Conservation (phyloP, 805 yeast genomes). For the Tetrapisispora taiwanensis region DNA sequence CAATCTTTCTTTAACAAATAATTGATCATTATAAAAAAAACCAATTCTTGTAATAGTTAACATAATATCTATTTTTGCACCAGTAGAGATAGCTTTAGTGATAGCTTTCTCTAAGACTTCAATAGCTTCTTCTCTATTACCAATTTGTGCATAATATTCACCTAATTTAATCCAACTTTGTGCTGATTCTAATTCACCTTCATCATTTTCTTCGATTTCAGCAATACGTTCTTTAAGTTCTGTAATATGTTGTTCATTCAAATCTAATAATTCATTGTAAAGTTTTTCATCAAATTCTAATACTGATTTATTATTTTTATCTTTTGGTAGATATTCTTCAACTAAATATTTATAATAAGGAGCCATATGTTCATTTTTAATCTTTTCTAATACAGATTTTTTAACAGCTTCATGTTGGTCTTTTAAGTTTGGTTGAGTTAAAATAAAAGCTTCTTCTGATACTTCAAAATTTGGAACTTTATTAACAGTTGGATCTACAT, state of each 20-base stretch:
- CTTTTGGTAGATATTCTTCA: conserved; percentile 30
- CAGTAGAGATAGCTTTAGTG: conserved; percentile 74
- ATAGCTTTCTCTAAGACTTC: conserved; percentile 60
- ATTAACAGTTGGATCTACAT: conserved; percentile 22
- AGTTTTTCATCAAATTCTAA: conserved; percentile 51
- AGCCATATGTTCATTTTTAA: conserved; percentile 57
- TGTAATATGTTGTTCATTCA: conserved; percentile 47
- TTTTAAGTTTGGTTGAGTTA: conserved; percentile 34
- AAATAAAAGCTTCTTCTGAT: conserved; percentile 68
- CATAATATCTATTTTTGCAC: conserved; percentile 78
- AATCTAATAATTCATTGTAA: conserved; percentile 40
- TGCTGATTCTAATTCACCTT: conserved; percentile 77
- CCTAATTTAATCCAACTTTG: conserved; percentile 73
- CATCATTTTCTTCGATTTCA: conserved; percentile 50
- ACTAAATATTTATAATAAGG: conserved; percentile 71
- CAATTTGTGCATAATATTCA: conserved; percentile 76
- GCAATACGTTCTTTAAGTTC: conserved; percentile 36
- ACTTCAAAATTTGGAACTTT: conserved; percentile 73
- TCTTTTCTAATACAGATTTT: conserved; percentile 40
- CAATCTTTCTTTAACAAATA: conserved; percentile 57
- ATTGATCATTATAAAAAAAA: conserved; percentile 75
- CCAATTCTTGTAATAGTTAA: conserved; percentile 80
- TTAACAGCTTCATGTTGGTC: conserved; percentile 29
- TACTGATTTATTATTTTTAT: neutral
- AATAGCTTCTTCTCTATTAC: conserved; percentile 66